Evolutionary conservation across 1,284 basidiomycete species (phyloP).

Genomic region (Puccinia novopanici): DNA sequence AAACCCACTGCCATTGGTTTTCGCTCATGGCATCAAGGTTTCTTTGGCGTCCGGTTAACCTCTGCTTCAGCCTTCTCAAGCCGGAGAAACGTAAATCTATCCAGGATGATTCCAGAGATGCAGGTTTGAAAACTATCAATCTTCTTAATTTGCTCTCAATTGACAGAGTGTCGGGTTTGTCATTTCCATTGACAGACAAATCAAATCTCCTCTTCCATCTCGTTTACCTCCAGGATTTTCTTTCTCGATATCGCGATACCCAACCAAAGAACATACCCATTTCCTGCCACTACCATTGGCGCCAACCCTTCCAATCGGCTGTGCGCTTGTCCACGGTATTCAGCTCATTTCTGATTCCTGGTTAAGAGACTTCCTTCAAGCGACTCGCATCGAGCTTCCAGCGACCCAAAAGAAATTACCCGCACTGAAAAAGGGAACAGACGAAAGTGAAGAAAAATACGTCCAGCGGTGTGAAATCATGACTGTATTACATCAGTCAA

Average conservation of each 20-base stretch:
- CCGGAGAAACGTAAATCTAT: background rate
- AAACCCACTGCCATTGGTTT: background rate
- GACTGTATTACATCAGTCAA: background rate
- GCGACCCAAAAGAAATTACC: background rate
- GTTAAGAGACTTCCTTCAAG: background rate
- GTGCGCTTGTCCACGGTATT: slow-evolving; percentile 23
- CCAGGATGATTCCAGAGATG: background rate
- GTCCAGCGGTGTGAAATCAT: background rate
- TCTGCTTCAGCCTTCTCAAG: slow-evolving; percentile 12
- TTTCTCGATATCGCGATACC: slow-evolving; percentile 22
- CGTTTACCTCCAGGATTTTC: slow-evolving; percentile 5
- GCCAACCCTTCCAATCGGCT: slow-evolving; percentile 33
- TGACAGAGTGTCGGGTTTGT: background rate
- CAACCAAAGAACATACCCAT: slow-evolving; percentile 23
- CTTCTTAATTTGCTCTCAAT: background rate
- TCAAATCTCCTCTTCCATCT: background rate
- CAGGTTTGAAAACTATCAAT: slow-evolving; percentile 5
- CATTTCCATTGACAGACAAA: background rate
- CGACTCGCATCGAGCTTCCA: background rate
- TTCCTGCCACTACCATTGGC: slow-evolving; percentile 20
- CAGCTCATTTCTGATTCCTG: slow-evolving; percentile 31
- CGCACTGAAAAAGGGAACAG: background rate
- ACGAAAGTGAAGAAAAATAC: slow-evolving; percentile 24
- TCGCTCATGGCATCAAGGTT: slow-evolving; percentile 12
- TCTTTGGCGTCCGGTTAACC: slow-evolving; percentile 33